Evolutionary conservation across 176 grass and related monocot species (phyloP), one percentile per base, ranked within the genome.

Genomic region (Musa acuminata): DNA sequence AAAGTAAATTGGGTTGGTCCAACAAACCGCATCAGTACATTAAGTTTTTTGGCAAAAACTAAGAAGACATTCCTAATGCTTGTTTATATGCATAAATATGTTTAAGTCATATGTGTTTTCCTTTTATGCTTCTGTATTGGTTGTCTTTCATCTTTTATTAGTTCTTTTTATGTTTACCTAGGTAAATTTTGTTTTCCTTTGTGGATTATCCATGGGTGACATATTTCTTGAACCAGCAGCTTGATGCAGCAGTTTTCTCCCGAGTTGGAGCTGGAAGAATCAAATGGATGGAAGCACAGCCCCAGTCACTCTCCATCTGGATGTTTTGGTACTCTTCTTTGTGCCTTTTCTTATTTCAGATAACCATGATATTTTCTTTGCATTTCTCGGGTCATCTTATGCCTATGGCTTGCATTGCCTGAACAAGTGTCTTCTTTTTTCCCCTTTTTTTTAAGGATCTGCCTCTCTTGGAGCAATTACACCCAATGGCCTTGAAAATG

Each of bases 401-500:
- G 53, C 13, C 14, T 35, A 8, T 55, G 24, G 19, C 11, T 23
- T 2, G 24, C 9, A 62, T 8, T 29, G 8, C 19, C 25, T 12
- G 25, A 60, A 21, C 14, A 8, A 50, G 54, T 23, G 22, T 12
- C 63, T 0, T 22, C 22, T 55, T 9, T 11, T 43, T 20, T 55
- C 20, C 20, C 55, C 21, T 3, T 5, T 58, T 63, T 72, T 26
- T 20, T 64, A 57, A 80, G 78, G 69, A 72, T 53, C 69, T 52
- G 43, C 53, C 10, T 59, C 69, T 73, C 78, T 72, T 80, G 77
- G 60, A 25, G 19, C 49, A 65, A 52, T 77, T 26, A 25, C 75
- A 72, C 80, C 84, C 55, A 87, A 73, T 66, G 71, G 87, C 16
- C 70, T 83, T 70, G 89, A 92, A 77, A 96, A 87, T 86, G 89